Evolutionary conservation across 371 early-diverging fungal genomes (phyloP), one percentile per base, ranked within the genome.

Genomic region (Mortierella sp.): DNA sequence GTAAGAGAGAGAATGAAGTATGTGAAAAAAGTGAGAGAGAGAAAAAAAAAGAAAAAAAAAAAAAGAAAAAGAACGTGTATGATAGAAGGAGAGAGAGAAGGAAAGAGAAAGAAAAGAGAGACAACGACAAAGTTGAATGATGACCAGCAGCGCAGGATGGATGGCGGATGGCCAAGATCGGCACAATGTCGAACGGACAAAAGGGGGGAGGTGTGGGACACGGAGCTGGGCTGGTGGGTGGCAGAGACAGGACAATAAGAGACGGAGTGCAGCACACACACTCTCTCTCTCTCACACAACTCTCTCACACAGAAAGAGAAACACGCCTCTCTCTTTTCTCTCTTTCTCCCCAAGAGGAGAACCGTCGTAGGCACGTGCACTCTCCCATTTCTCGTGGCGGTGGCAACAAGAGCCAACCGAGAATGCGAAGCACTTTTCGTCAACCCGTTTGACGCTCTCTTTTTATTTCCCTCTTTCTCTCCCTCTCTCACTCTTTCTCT

Each of bases 11-110:
- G 37, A 4, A 29, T 15, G 11, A 23, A 55, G 30, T 29, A 44
- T 26, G 56, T 44, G 37, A 30, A 30, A 51, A 51, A 7, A 19
- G 44, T 11, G 29, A 9, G 23, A 12, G 18, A 59, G 59, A 44
- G 29, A n/a, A 11, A 44, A 29, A 57, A 21, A 29, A 28, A 58
- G 15, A 26, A 53, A 58, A 28, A 57, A 64, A 59, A 57, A 56
- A 12, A 19, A 57, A 26, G 15, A 26, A 43, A 57, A 56, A 60
- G 30, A 52, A 51, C 25, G 52, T 48, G 37, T 4, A 48, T 23
- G 51, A 21, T n/a, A 48, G 37, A 45, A 29, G 52, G 29, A 46
- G 44, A 2, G 29, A 46, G 51, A 26, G 50, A 5, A 7, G 16
- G 58, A 26, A 23, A 44, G 62, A 51, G 21, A 52, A 58, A 23